A percentile compares a stretch with the other conserved stretches of the same genome.
phyloP scores from a whole-genome alignment of 1,284 basidiomycete species.

The Sanghuangporus baumii region DNA sequence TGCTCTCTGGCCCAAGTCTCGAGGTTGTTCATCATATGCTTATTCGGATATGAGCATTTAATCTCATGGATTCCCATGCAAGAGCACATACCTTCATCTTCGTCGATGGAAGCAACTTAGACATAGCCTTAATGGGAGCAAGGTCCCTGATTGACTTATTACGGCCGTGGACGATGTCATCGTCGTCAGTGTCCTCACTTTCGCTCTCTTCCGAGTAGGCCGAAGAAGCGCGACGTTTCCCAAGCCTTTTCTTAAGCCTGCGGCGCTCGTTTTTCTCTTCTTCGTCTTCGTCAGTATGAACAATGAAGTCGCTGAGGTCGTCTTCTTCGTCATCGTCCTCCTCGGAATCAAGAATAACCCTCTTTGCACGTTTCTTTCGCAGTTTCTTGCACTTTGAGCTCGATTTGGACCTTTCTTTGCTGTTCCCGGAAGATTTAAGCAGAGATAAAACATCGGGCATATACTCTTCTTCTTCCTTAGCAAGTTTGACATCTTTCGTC shows the following conservation, averaged over 20 bases:
- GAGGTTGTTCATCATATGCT: constrained; percentile 53
- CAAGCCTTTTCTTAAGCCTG: constrained; percentile 31
- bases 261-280: constrained; percentile 40
- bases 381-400: constrained; percentile 20
- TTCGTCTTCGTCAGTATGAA: constrained; percentile 40
- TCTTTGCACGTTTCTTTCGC: constrained; percentile 1
- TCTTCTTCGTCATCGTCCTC: neutral
- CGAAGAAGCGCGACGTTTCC: constrained; percentile 22
- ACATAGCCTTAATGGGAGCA: constrained; percentile 34
- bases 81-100: constrained; percentile 51
- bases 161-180: constrained; percentile 38
- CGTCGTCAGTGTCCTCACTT: constrained; percentile 29
- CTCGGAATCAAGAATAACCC: constrained; percentile 18
- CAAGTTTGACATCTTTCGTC: neutral
- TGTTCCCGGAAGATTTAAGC: neutral
- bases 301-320: constrained; percentile 49
- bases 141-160: constrained; percentile 21
- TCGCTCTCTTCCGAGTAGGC: constrained; percentile 40
- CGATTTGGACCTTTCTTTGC: constrained; percentile 24
- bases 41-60: neutral
- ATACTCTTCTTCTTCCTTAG: constrained; percentile 17
- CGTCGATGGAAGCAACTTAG: constrained; percentile 50
- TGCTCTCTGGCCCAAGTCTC: constrained; percentile 33
- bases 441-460: constrained; percentile 5
- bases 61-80: neutral